Evolutionary conservation across 2,329 filamentous ascomycete genomes (phyloP).

Genomic region (Epichloe gansuensis): DNA sequence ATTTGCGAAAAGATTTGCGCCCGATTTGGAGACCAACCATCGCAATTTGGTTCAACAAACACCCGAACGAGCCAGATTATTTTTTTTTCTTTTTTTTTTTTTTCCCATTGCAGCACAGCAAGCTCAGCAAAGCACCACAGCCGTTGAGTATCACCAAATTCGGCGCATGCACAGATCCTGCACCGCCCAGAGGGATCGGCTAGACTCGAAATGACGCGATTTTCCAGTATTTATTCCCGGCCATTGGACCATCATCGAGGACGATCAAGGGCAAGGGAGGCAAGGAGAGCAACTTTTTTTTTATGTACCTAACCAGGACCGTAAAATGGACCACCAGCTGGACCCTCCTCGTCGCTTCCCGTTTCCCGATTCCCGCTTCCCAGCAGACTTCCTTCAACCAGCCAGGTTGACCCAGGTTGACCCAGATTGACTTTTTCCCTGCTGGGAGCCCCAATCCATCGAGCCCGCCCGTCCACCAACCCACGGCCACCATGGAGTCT

Average conservation of each 20-base stretch:
- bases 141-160: background rate
- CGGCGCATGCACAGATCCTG: background rate
- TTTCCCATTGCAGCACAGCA: background rate
- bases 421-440: slow-evolving; percentile 1
- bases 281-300: background rate
- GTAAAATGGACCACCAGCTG: background rate
- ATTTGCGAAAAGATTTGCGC: too few relatives aligned
- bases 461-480: background rate
- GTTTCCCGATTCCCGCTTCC: background rate
- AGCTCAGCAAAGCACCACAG: background rate
- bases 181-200: background rate
- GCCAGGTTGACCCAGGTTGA: background rate
- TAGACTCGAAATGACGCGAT: background rate
- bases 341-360: background rate
- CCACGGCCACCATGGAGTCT: slow-evolving; percentile 3
- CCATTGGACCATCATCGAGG: background rate
- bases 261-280: background rate
- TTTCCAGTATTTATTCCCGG: background rate
- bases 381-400: background rate
- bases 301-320: background rate
- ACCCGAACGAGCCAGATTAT: background rate
- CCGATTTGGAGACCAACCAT: too few relatives aligned
- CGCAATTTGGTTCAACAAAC: background rate
- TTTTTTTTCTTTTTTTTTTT: too few relatives aligned
- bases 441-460: background rate